phyloP scores from a whole-genome alignment of 306 rosid species.

The Vachellia pachyceras region DNA sequence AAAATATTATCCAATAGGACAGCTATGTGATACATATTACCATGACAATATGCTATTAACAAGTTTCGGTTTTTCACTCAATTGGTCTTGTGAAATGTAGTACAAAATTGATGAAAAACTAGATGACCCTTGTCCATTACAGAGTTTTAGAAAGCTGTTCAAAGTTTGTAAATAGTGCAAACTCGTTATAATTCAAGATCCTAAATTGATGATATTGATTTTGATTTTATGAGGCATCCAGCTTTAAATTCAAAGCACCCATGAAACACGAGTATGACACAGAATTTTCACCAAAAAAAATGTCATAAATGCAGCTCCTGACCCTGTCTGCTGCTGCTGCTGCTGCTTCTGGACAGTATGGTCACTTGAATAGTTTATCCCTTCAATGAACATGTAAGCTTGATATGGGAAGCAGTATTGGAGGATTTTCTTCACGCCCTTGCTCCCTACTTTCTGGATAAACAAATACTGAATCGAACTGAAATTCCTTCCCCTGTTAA shows the following conservation, averaged over 20 bases:
- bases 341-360: not conserved
- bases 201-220: not conserved
- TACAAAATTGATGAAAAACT: not conserved
- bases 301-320: not conserved
- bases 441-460: conserved; percentile 89
- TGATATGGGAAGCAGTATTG: conserved; percentile 62
- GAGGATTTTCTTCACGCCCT: conserved; percentile 81
- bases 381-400: conserved; percentile 77
- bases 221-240: not conserved
- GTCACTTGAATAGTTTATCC: no score
- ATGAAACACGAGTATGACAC: not conserved
- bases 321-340: not conserved
- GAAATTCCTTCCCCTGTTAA: conserved; percentile 75
- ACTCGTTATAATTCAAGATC: conserved; percentile 45
- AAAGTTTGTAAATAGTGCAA: not conserved
- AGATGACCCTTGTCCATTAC: not conserved
- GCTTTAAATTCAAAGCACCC: not conserved
- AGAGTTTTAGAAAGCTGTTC: not conserved
- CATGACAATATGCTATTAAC: no score
- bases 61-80: not conserved
- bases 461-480: conserved; percentile 80
- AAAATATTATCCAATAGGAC: not conserved
- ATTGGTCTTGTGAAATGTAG: not conserved
- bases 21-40: conserved; percentile 18
- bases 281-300: no score